Evolutionary conservation across 169 alveolate genomes (phyloP).

Genomic region (Eimeria maxima): DNA sequence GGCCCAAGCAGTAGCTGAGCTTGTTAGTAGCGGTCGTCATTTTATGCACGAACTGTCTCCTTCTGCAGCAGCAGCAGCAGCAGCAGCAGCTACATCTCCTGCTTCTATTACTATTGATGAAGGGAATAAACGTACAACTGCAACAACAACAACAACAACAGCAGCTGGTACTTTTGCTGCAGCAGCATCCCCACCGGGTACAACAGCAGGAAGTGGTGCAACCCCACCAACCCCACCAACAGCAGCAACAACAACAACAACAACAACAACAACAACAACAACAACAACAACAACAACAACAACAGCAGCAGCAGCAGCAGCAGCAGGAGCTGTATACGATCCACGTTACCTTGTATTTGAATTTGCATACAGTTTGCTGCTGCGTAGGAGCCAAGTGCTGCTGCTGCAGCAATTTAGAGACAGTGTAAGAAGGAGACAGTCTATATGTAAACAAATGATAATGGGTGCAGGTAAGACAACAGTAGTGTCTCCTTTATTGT

Average conservation of each 20-base stretch:
- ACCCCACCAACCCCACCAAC: too few species aligned
- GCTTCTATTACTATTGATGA: neutral
- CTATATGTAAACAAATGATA: conserved; percentile 96
- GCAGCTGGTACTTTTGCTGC: too few species aligned
- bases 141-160: neutral
- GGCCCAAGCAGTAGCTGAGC: conserved; percentile 53
- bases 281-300: conserved; percentile 25
- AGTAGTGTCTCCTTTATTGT: conserved; percentile 91
- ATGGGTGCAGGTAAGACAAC: conserved; percentile 98
- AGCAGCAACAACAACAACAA: neutral
- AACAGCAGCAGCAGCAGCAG: conserved; percentile 3
- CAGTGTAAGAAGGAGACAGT: conserved; percentile 87
- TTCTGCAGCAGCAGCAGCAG: conserved; percentile 1
- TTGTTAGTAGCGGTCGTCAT: conserved; percentile 18
- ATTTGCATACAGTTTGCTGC: conserved; percentile 92
- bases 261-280: neutral
- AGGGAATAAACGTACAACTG: neutral
- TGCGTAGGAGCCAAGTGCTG: conserved; percentile 93
- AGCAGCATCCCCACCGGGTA: too few species aligned
- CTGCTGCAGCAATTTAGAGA: conserved; percentile 89
- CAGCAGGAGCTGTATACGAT: conserved; percentile 85
- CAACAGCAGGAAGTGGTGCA: too few species aligned
- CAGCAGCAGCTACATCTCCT: conserved; percentile 14
- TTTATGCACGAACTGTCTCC: conserved; percentile 34
- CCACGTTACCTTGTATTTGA: conserved; percentile 95